Percentiles rank a stretch among this genome's conserved stretches.
phyloP scores from a whole-genome alignment of 2,329 filamentous ascomycete genomes.

The Curvularia sp. region DNA sequence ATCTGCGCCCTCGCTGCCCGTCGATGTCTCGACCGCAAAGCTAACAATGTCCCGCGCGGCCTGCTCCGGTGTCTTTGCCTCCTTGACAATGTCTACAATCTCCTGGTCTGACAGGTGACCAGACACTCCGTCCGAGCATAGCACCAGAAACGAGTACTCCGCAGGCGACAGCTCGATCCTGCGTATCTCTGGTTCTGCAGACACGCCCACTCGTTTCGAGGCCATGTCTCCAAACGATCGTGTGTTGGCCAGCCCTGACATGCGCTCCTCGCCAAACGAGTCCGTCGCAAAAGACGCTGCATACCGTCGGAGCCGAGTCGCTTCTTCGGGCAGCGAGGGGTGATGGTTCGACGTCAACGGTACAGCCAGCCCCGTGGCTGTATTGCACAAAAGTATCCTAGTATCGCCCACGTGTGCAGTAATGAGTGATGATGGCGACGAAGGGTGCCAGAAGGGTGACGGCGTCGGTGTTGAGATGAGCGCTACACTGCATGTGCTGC shows the following conservation, averaged over 20 bases:
- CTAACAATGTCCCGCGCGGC: conserved; percentile 79
- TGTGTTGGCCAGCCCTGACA: conserved; percentile 91
- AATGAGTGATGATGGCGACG: conserved; percentile 80
- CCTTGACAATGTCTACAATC: conserved; percentile 94
- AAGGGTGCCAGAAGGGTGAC: conserved; percentile 93
- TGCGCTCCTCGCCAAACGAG: conserved; percentile 96
- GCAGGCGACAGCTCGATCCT: conserved; percentile 80
- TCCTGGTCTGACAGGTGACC: conserved; percentile 90
- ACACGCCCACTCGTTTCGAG: conserved; percentile 90
- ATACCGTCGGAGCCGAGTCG: conserved; percentile 81
- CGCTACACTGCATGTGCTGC: conserved; percentile 87
- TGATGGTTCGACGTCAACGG: conserved; percentile 92
- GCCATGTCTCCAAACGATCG: conserved; percentile 92
- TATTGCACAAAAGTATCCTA: conserved; percentile 86
- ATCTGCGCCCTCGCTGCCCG: conserved; percentile 58
- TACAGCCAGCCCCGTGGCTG: conserved; percentile 77
- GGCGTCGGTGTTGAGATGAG: conserved; percentile 92
- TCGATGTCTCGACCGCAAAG: conserved; percentile 84
- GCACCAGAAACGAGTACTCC: conserved; percentile 86
- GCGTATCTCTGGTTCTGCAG: conserved; percentile 87
- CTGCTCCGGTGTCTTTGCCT: conserved; percentile 88
- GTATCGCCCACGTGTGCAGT: conserved; percentile 95
- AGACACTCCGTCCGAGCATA: conserved; percentile 88
- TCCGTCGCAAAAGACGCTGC: conserved; percentile 89
- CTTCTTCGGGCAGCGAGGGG: conserved; percentile 84